phyloP scores from a whole-genome alignment of 495 filamentous ascomycete species.

The Trichoderma erinaceum region DNA sequence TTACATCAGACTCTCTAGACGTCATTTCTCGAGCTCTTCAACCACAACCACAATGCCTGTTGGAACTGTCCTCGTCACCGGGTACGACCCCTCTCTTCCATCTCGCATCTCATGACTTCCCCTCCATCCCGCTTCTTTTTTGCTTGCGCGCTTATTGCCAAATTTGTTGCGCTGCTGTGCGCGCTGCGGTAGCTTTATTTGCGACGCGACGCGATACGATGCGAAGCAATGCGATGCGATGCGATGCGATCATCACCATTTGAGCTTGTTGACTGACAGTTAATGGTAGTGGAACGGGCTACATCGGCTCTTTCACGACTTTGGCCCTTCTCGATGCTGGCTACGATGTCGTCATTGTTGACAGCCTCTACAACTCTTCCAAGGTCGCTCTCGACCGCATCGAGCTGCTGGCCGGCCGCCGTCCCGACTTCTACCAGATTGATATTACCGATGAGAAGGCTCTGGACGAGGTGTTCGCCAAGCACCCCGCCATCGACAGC shows the following conservation, averaged over 20 bases:
- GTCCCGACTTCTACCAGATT: slow-evolving; percentile 74
- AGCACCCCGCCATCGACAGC: slow-evolving; percentile 88
- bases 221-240: too few relatives aligned
- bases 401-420: slow-evolving; percentile 85
- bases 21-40: background rate
- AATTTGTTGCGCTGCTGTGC: background rate
- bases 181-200: too few relatives aligned
- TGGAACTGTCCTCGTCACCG: slow-evolving; percentile 83
- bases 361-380: slow-evolving; percentile 95
- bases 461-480: slow-evolving; percentile 82
- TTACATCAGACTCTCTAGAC: background rate
- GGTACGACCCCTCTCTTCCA: slow-evolving; percentile 51
- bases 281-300: slow-evolving; percentile 77
- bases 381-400: slow-evolving; percentile 84
- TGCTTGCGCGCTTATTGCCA: background rate
- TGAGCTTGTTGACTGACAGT: too few relatives aligned
- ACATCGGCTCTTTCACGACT: slow-evolving; percentile 96
- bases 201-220: too few relatives aligned
- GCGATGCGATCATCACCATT: too few relatives aligned
- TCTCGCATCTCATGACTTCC: slow-evolving; percentile 19
- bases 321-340: slow-evolving; percentile 86
- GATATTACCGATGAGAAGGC: slow-evolving; percentile 81
- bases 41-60: slow-evolving; percentile 63
- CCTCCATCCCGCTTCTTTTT: slow-evolving; percentile 12
- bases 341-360: slow-evolving; percentile 92